Conservation (phyloP, 768 basidiomycete genomes). For the Fomitopsis pulvina region DNA sequence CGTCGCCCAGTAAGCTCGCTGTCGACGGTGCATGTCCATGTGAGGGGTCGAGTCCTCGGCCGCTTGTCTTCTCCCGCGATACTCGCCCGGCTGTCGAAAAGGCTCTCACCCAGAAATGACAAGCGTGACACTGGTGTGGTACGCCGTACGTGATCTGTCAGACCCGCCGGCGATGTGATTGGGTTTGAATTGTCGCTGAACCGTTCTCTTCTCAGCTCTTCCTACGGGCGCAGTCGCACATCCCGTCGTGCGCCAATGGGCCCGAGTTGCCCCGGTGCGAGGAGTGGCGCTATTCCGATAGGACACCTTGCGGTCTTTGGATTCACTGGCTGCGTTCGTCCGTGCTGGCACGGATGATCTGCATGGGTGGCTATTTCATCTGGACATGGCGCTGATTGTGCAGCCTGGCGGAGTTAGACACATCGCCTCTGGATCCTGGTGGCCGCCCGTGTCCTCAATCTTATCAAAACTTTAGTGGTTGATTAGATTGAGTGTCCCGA, state of each 20-base stretch:
- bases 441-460: constrained; percentile 5
- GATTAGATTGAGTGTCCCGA: constrained; percentile 12
- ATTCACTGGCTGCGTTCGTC: not conserved
- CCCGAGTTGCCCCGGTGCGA: constrained; percentile 8
- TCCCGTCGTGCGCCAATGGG: not conserved
- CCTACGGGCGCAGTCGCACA: too few species aligned
- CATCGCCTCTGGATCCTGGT: constrained; percentile 6
- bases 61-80: constrained; percentile 27
- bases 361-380: not conserved
- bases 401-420: not conserved
- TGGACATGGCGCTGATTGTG: not conserved
- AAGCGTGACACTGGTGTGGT: constrained; percentile 24
- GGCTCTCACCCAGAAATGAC: not conserved
- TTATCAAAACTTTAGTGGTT: constrained; percentile 9
- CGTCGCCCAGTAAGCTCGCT: not conserved
- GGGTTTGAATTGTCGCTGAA: constrained; percentile 1
- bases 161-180: constrained; percentile 10
- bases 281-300: constrained; percentile 16
- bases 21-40: not conserved
- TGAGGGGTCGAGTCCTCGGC: not conserved
- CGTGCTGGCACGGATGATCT: not conserved
- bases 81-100: constrained; percentile 19
- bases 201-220: not conserved
- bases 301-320: not conserved
- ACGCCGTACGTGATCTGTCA: constrained; percentile 19